These are phyloP conservation scores for Penicillium glabrum DNA, from an alignment of 2,329 filamentous ascomycete genomes.

Conservation along the genomic window DNA sequence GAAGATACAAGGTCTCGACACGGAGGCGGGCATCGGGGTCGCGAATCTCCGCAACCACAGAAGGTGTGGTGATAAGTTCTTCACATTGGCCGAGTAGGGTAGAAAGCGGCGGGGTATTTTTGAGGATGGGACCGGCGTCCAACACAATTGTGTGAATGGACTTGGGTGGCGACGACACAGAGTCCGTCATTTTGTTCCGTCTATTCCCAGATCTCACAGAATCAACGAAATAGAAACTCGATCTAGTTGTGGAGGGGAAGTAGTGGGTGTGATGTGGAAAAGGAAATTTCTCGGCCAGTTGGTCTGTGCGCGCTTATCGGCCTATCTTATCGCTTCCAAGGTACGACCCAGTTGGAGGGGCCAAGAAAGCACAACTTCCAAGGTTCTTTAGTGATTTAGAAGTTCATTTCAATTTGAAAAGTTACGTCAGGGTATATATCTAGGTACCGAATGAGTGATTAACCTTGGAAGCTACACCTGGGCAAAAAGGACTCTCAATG, in stretches of 20 bases:
- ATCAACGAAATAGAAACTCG: neutral
- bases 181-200: slow-evolving; percentile 15
- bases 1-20: slow-evolving; percentile 79
- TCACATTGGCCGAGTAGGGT: slow-evolving; percentile 77
- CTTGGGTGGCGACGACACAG: slow-evolving; percentile 48
- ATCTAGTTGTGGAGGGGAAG: slow-evolving; percentile 8
- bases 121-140: slow-evolving; percentile 90
- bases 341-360: neutral
- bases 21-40: slow-evolving; percentile 78
- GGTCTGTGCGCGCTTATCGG: slow-evolving; percentile 42
- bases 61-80: slow-evolving; percentile 76
- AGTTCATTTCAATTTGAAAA: too few species aligned
- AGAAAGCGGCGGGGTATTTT: slow-evolving; percentile 83
- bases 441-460: too few species aligned
- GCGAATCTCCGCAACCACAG: slow-evolving; percentile 82
- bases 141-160: slow-evolving; percentile 80
- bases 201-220: slow-evolving; percentile 1
- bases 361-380: too few species aligned
- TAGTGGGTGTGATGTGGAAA: slow-evolving; percentile 11
- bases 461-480: too few species aligned
- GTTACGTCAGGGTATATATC: too few species aligned
- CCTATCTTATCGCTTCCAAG: slow-evolving; percentile 37
- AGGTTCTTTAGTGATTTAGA: too few species aligned
- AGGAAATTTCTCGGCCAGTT: slow-evolving; percentile 31
- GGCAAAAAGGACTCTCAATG: too few species aligned